Conservation (phyloP, 306 rosid genomes). For the Cucumis hystrix region DNA sequence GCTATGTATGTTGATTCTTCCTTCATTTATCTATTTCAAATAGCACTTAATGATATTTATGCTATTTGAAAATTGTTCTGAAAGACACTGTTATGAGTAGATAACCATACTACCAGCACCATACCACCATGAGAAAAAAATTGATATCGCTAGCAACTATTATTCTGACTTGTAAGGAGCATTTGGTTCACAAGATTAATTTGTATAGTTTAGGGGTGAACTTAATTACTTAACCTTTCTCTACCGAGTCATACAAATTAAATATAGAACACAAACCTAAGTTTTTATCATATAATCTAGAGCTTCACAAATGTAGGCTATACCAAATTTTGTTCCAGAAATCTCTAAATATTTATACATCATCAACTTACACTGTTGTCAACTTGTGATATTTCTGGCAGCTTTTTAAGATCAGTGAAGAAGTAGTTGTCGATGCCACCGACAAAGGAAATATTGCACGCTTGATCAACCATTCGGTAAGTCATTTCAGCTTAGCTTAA, state of each 20-base stretch:
- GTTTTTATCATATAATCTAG: neutral
- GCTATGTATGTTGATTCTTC: constrained; percentile 54
- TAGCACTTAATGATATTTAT: neutral
- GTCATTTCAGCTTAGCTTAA: constrained; percentile 14
- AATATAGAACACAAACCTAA: neutral
- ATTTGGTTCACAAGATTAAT: neutral
- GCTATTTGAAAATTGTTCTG: neutral
- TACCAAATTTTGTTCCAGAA: neutral
- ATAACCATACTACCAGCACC: neutral
- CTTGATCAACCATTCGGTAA: constrained; percentile 89
- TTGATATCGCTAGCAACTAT: neutral
- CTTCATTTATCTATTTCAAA: neutral
- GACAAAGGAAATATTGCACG: constrained; percentile 99
- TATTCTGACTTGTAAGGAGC: neutral
- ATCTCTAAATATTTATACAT: neutral
- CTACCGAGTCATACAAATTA: neutral
- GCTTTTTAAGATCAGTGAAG: constrained; percentile 98
- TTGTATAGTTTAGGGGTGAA: neutral
- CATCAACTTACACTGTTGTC: neutral
- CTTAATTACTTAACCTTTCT: neutral
- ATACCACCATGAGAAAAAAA: neutral
- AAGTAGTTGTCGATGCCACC: constrained; percentile 98
- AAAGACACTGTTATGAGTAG: neutral
- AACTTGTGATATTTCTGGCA: constrained; percentile 17
- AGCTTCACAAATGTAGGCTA: neutral